Evolutionary conservation across 202 grass and related monocot species (phyloP).

Genomic region (Tripidium arundinaceum): DNA sequence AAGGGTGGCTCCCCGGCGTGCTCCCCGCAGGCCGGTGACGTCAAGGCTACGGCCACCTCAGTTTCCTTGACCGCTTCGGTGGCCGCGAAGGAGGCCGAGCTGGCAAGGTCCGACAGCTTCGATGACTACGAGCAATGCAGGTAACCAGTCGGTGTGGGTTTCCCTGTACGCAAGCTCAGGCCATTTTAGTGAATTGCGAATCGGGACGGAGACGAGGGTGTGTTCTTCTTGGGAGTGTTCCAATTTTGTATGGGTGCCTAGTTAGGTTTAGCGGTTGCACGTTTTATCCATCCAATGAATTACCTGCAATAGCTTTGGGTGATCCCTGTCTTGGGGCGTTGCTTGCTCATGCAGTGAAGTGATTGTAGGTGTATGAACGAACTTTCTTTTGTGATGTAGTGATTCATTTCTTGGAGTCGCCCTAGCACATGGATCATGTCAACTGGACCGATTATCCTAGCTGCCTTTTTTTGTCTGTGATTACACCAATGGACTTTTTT

Average conservation of each 20-base stretch:
- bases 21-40: neutral
- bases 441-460: neutral
- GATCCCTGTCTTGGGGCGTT: neutral
- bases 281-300: neutral
- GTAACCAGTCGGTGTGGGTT: constrained; percentile 25
- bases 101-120: constrained; percentile 52
- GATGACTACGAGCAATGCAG: constrained; percentile 90
- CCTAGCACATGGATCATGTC: constrained; percentile 5
- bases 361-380: neutral
- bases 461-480: neutral
- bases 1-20: constrained; percentile 16
- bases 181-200: constrained; percentile 3
- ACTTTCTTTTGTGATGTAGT: neutral
- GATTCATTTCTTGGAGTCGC: neutral
- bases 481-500: neutral
- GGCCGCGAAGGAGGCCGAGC: constrained; percentile 44
- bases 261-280: neutral
- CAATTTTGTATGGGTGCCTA: no score
- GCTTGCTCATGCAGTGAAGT: neutral
- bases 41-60: constrained; percentile 12
- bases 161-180: neutral
- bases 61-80: no score
- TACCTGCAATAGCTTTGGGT: neutral
- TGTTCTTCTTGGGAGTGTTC: neutral
- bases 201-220: neutral